phyloP scores from a whole-genome alignment of 257 asterid species.

The Fraxinus anomala region DNA sequence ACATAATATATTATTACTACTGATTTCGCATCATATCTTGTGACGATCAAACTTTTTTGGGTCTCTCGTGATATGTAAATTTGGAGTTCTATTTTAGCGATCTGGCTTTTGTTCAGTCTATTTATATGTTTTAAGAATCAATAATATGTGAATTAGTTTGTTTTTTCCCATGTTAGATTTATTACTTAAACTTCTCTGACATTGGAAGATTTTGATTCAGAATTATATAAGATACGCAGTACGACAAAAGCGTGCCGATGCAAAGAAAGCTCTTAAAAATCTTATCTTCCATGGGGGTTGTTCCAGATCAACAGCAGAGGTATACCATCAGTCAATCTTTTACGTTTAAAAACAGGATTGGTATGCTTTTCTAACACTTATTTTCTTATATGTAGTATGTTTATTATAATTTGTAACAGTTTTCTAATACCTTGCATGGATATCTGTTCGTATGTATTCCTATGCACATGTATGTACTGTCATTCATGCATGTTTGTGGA shows the following conservation, averaged over 20 bases:
- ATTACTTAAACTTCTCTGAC: conserved; percentile 18
- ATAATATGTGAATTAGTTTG: conserved; percentile 9
- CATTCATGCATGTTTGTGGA: background rate
- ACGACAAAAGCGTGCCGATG: conserved; percentile 67
- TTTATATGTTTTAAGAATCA: background rate
- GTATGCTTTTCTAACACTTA: background rate
- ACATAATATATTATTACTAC: conserved; percentile 3
- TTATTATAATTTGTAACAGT: background rate
- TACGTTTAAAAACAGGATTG: conserved; percentile 20
- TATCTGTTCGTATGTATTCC: background rate
- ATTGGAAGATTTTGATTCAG: conserved; percentile 40
- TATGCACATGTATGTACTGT: background rate
- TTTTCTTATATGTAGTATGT: background rate
- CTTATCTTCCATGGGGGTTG: conserved; percentile 53
- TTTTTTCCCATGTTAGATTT: background rate
- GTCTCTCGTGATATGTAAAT: background rate
- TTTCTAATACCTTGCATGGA: background rate
- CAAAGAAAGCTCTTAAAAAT: conserved; percentile 65
- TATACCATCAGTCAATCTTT: conserved; percentile 26
- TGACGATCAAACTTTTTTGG: conserved; percentile 3
- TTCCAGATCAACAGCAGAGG: conserved; percentile 54
- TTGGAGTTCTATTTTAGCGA: background rate
- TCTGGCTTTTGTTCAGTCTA: background rate
- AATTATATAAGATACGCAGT: conserved; percentile 48
- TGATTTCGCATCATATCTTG: background rate